Evolutionary conservation across 768 basidiomycete genomes (phyloP), one percentile per base, ranked within the genome.

Genomic region (Leccinum boreale): DNA sequence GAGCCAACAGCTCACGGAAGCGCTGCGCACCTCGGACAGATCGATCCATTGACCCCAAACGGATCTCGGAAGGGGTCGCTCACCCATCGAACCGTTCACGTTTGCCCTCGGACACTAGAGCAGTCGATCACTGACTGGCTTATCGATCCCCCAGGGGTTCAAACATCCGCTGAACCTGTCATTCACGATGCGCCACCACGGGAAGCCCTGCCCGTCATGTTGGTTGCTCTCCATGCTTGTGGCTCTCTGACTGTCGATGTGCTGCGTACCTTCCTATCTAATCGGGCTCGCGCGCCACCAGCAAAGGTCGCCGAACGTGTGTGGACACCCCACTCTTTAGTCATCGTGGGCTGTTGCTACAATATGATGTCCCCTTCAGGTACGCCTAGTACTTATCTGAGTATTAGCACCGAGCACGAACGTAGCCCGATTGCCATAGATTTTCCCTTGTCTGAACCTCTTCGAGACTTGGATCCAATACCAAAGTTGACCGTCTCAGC

Each of bases 311-410:
- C 45, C 21, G 29, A 28, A 19, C 28, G n/a, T 21, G 15, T 10
- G 42, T 89, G 87, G 88, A 70, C 63, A 45, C 77, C 84, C 5
- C 74, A 76, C 15, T 83, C 76, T 3, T 75, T 82, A 1, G 78
- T 88, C 45, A 78, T 84, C 8, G 88, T 90, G 15, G 89, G 90
- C 3, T 92, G 90, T 59, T 92, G 90, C 69, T 92, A 91, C 69
- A 90, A 91, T 66, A 76, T 89, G 60, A 79, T 90, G 74, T 71
- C 75, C 29, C 71, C 78, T 11, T 68, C 75, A 65, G 86, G 86
- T 69, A 47, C 36, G 72, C 36, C n/a, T 10, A 23, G 28, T 48
- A 26, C 46, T 33, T 56, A 52, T 36, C 8, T 49, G n/a, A 21
- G n/a, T 44, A 44, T 44, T 44, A 44, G 42, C 19, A 28, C 49